A percentile compares a stretch with the other conserved stretches of the same genome.
These are phyloP conservation scores for Oemleria cerasiformis DNA, from an alignment of 306 rosid species.

Conservation along the genomic window DNA sequence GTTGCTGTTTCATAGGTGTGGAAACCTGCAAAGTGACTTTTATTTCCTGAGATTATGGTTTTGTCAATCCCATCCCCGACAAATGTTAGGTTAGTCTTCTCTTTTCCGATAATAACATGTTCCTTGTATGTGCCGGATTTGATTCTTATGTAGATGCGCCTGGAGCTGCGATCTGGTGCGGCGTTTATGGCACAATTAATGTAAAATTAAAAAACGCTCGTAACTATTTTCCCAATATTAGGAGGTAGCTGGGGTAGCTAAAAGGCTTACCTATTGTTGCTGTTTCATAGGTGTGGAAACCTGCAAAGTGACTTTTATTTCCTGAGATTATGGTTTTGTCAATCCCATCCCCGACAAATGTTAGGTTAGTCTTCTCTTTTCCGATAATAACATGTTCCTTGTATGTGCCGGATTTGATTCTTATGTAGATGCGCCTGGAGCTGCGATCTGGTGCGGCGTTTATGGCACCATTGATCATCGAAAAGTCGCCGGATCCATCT, in stretches of 20 bases:
- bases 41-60: constrained; percentile 5
- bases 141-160: too few species aligned
- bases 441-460: too few species aligned
- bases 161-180: too few species aligned
- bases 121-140: constrained; percentile 1
- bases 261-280: constrained; percentile 13
- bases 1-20: constrained; percentile 11
- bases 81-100: constrained; percentile 5
- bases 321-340: neutral
- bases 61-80: constrained; percentile 11
- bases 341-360: constrained; percentile 14
- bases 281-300: neutral
- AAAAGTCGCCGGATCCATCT: too few species aligned
- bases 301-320: constrained; percentile 5
- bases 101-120: neutral
- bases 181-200: too few species aligned
- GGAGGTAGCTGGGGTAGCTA: too few species aligned
- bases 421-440: too few species aligned
- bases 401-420: neutral
- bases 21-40: constrained; percentile 2
- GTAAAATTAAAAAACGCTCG: too few species aligned
- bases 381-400: neutral
- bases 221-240: too few species aligned
- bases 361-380: constrained; percentile 5
- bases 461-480: too few species aligned